Conservation (phyloP, 345 rosid species). For the Psidium guajava region DNA sequence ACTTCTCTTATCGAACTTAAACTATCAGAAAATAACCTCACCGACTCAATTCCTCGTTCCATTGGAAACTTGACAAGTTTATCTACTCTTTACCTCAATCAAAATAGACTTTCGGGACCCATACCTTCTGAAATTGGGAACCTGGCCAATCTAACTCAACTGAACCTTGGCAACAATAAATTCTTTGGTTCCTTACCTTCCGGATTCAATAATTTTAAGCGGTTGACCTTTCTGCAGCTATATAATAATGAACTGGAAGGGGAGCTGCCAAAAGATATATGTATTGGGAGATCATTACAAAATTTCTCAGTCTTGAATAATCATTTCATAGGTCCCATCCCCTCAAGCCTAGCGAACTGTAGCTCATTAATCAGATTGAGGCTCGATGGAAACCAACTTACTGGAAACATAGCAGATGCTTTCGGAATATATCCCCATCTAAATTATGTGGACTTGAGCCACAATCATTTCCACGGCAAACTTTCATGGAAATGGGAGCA, state of each 20-base stretch:
- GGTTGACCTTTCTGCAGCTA: fast-evolving
- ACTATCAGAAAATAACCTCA: too few species aligned
- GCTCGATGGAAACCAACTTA: background rate
- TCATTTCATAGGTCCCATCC: background rate
- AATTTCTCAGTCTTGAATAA: fast-evolving
- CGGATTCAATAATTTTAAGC: too few species aligned
- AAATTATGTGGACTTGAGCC: background rate
- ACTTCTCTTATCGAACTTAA: too few species aligned
- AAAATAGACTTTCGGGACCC: too few species aligned
- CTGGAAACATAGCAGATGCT: background rate
- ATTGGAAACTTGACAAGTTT: too few species aligned
- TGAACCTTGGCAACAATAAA: background rate
- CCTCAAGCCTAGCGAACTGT: background rate
- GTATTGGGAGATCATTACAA: background rate
- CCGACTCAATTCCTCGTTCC: too few species aligned
- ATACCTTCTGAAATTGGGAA: background rate
- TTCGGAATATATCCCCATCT: background rate
- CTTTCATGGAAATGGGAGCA: background rate
- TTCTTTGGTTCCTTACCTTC: background rate
- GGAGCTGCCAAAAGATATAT: background rate
- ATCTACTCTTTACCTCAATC: too few species aligned
- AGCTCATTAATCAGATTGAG: background rate
- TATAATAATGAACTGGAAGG: background rate
- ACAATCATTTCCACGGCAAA: background rate
- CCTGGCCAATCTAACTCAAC: background rate